A percentile compares a stretch with the other conserved stretches of the same genome.
phyloP scores from a whole-genome alignment of 106 monocot genomes.

The Triglochin maritima region DNA sequence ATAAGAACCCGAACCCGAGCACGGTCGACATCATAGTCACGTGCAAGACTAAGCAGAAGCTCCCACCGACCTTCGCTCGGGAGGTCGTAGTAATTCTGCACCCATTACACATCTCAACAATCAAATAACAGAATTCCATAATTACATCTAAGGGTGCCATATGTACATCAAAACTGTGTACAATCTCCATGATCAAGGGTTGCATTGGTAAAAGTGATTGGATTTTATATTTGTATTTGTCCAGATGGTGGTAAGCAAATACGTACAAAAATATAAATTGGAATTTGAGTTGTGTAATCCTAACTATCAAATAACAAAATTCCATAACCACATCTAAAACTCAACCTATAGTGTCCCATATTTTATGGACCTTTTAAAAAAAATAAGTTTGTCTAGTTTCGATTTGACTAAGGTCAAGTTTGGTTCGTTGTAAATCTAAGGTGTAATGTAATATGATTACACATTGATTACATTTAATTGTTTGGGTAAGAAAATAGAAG shows the following conservation, averaged over 20 bases:
- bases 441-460: too few relatives aligned
- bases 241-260: not conserved
- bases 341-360: too few relatives aligned
- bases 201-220: not conserved
- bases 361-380: too few relatives aligned
- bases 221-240: not conserved
- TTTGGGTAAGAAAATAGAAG: too few relatives aligned
- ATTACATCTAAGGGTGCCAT: not conserved
- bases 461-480: too few relatives aligned
- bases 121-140: not conserved
- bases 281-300: too few relatives aligned
- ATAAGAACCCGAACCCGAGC: slow-evolving; percentile 47
- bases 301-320: not conserved
- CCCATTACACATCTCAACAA: not conserved
- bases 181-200: not conserved
- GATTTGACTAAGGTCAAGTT: too few relatives aligned
- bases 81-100: slow-evolving; percentile 39
- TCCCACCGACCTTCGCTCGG: slow-evolving; percentile 32
- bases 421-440: too few relatives aligned
- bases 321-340: not conserved
- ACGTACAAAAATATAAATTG: too few relatives aligned
- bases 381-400: too few relatives aligned
- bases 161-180: not conserved
- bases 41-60: slow-evolving; percentile 39
- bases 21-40: slow-evolving; percentile 60